Evolutionary conservation across 1,284 basidiomycete genomes (phyloP).

Genomic region (Dichomitus squalens): DNA sequence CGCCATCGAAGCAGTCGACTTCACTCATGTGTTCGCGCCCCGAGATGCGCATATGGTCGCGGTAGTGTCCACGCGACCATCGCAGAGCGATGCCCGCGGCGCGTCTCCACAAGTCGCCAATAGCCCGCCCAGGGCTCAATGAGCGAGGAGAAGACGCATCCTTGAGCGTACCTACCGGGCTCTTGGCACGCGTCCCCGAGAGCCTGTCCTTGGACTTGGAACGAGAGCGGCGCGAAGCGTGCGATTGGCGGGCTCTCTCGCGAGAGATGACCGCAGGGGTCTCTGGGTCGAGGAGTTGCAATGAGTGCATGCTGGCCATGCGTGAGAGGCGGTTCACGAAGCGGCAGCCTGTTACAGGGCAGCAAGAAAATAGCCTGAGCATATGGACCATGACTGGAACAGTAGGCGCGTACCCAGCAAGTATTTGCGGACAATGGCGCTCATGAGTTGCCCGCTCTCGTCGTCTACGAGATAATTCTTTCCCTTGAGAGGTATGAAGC

Average conservation of each 20-base stretch:
- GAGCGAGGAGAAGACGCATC: constrained; percentile 16
- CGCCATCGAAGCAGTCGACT: constrained; percentile 76
- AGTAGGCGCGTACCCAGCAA: constrained; percentile 64
- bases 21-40: constrained; percentile 76
- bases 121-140: constrained; percentile 23
- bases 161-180: constrained; percentile 12
- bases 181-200: constrained; percentile 16
- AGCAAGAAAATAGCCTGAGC: not conserved
- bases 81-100: constrained; percentile 47
- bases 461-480: constrained; percentile 79
- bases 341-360: constrained; percentile 51
- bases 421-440: constrained; percentile 82
- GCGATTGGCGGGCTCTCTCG: constrained; percentile 40
- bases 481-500: constrained; percentile 72
- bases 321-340: constrained; percentile 66
- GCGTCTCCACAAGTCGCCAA: constrained; percentile 51
- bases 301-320: constrained; percentile 33
- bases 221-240: constrained; percentile 21
- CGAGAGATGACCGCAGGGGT: constrained; percentile 47
- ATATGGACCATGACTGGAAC: not conserved
- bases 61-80: constrained; percentile 55
- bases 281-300: constrained; percentile 40
- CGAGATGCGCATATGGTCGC: constrained; percentile 62
- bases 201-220: constrained; percentile 21
- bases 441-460: constrained; percentile 84